Base-by-base conservation (phyloP, 805 yeast genomes). In the Phaffomyces antillensis region DNA sequence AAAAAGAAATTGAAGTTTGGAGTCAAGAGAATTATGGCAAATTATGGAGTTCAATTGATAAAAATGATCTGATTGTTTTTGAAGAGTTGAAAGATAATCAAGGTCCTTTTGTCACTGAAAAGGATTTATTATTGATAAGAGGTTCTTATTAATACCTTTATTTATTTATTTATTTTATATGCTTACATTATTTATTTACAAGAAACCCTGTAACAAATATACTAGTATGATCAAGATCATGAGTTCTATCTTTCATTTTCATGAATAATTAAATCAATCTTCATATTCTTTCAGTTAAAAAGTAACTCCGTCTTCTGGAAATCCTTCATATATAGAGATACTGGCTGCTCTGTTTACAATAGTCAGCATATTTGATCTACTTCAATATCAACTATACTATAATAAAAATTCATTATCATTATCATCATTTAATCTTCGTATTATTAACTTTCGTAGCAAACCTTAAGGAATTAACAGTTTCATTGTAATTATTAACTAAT, bases 381-480 rank as follows among this genome's bases (percentile, higher is more conserved):
- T n/a, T n/a, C n/a, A n/a, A n/a, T n/a, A n/a, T n/a, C n/a, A n/a
- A n/a, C n/a, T n/a, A n/a, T n/a, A n/a, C n/a, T n/a, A n/a, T n/a
- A n/a, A n/a, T n/a, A n/a, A n/a, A n/a, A n/a, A n/a, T n/a, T n/a
- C 37, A 36, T 28, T 23, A 24, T 13, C n/a, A 30, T 30, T 32
- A 32, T 33, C 23, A 35, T 26, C 36, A 44, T 30, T 37, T 40
- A 50, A 65, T 50, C 53, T 64, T 65, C 5, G 90, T 83, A 32
- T 66, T 67, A 54, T 83, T 83, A 3, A 85, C 93, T 51, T 85
- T 88, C 5, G 87, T 77, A 0, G 98, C 98, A 71, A 91, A 91
- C 42, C 97, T 69, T 40, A 93, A 69, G 0, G 96, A 86, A 57
- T 86, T 88, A 30, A 90, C 54, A 2, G 96, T 84, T 60, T 93